These are phyloP conservation scores for Clarireedia hainanense DNA, from an alignment of 2,329 filamentous ascomycete species.

Conservation along the genomic window DNA sequence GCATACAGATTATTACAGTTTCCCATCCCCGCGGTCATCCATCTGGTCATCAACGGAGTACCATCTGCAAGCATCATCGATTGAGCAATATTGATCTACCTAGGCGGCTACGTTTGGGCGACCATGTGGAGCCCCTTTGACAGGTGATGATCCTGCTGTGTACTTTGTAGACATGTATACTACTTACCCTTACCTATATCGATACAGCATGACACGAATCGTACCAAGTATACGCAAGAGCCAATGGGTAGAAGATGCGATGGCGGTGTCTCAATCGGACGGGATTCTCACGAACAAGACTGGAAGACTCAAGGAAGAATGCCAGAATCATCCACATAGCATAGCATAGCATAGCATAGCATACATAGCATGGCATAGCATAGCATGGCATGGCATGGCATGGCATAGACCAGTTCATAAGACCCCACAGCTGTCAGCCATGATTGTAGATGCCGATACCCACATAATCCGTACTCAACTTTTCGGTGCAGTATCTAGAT, in stretches of 20 bases:
- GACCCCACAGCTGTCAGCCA: not conserved
- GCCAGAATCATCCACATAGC: no score
- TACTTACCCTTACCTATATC: not conserved
- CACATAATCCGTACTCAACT: no score
- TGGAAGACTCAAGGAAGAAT: not conserved
- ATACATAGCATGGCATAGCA: no score
- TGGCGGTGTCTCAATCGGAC: not conserved
- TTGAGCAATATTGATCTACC: not conserved
- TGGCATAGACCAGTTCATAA: not conserved
- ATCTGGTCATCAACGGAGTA: not conserved
- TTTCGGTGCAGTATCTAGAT: no score
- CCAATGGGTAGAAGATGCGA: not conserved
- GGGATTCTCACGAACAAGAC: not conserved
- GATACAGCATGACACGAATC: not conserved
- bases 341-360: no score
- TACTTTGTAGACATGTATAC: not conserved
- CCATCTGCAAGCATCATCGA: not conserved
- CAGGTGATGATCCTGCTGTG: no score
- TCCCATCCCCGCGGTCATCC: not conserved
- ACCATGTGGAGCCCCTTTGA: slow-evolving; percentile 1
- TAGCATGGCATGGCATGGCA: no score
- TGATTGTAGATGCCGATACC: no score
- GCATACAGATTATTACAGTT: not conserved
- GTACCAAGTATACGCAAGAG: not conserved
- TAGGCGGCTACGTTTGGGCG: not conserved